Conservation (phyloP, 768 basidiomycete species). For the Phanerochaete carnosa region DNA sequence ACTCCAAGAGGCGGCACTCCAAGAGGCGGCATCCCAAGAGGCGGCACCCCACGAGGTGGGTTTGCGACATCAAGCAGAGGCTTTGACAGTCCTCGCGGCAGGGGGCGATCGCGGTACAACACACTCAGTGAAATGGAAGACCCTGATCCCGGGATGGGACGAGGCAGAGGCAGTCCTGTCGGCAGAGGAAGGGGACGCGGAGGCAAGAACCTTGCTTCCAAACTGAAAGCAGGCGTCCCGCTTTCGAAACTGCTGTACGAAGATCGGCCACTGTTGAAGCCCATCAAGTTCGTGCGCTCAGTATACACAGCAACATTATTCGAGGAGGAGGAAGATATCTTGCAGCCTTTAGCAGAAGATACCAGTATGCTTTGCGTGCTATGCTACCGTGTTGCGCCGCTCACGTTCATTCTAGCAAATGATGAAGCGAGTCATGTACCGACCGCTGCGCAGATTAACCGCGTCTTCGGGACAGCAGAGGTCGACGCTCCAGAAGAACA, state of each 20-base stretch:
- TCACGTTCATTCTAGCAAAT: conserved; percentile 33
- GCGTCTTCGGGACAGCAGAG: conserved; percentile 49
- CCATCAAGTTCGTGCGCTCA: conserved; percentile 67
- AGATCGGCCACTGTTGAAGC: conserved; percentile 61
- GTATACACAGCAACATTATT: conserved; percentile 48
- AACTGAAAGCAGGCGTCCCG: conserved; percentile 39
- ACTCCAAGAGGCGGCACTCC: no score
- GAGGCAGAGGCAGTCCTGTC: conserved; percentile 12
- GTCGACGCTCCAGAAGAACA: conserved; percentile 14
- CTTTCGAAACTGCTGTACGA: conserved; percentile 54
- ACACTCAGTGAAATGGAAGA: not conserved
- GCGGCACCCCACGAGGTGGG: conserved; percentile 15
- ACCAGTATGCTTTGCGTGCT: conserved; percentile 37
- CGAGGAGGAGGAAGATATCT: conserved; percentile 56
- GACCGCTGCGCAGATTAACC: conserved; percentile 65
- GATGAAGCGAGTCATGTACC: conserved; percentile 56
- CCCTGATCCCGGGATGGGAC: conserved; percentile 1
- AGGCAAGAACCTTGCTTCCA: conserved; percentile 21
- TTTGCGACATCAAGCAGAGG: conserved; percentile 7
- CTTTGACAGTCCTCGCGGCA: conserved; percentile 18
- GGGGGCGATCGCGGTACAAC: conserved; percentile 18
- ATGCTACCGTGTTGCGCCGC: not conserved
- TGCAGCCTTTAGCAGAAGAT: conserved; percentile 51
- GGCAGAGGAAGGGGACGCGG: conserved; percentile 20
- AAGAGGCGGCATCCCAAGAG: not conserved